Percentiles rank a stretch among this genome's conserved stretches.
phyloP scores from a whole-genome alignment of 73 alveolate species.

The Breviolum minutum region DNA sequence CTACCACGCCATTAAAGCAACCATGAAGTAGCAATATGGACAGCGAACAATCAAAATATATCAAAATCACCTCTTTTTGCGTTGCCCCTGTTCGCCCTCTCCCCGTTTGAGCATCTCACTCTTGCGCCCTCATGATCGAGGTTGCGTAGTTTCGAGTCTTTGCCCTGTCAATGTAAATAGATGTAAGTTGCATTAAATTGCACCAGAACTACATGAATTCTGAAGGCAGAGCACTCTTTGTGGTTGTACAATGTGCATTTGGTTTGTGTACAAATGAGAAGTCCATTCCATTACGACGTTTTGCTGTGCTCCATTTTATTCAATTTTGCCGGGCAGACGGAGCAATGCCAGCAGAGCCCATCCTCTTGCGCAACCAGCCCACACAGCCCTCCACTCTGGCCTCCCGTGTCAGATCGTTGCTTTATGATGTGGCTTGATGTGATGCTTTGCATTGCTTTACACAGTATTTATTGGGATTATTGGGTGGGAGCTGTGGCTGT shows the following conservation, averaged over 20 bases:
- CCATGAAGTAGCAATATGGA: no score
- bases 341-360: slow-evolving; percentile 55
- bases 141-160: slow-evolving; percentile 40
- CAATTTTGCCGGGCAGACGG: slow-evolving; percentile 20
- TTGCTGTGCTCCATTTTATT: neutral
- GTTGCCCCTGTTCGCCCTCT: neutral
- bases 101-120: neutral
- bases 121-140: slow-evolving; percentile 68
- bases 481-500: neutral
- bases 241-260: neutral
- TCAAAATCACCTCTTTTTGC: no score
- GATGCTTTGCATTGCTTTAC: neutral
- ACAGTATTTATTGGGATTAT: neutral
- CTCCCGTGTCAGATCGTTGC: neutral
- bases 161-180: neutral
- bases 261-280: neutral
- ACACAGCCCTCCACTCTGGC: slow-evolving; percentile 53
- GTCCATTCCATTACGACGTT: neutral
- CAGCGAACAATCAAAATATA: no score
- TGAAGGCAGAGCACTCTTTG: neutral
- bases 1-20: neutral
- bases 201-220: neutral
- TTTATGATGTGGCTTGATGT: neutral
- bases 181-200: no score
- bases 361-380: slow-evolving; percentile 50